These are phyloP conservation scores for Hypoxylon perforatum DNA, from an alignment of 495 filamentous ascomycete genomes.

Conservation along the genomic window DNA sequence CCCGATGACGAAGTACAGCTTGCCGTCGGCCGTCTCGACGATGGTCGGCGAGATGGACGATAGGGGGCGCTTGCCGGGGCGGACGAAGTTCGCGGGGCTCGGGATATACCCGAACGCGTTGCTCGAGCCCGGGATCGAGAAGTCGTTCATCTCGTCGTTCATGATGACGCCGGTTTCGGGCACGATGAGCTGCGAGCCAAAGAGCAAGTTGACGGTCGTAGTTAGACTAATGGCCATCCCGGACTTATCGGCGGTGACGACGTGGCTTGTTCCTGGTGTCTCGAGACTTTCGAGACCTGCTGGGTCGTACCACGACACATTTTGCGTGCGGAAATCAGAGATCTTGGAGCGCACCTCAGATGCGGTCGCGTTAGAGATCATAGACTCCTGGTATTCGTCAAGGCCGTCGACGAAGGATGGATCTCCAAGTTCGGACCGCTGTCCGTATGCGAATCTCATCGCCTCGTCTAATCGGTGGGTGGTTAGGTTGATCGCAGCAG, in stretches of 20 bases:
- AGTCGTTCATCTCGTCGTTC: conserved; percentile 97
- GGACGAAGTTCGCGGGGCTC: conserved; percentile 82
- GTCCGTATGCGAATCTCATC: conserved; percentile 82
- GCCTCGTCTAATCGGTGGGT: conserved; percentile 82
- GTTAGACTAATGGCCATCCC: conserved; percentile 76
- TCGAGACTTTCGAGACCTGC: conserved; percentile 68
- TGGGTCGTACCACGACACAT: conserved; percentile 74
- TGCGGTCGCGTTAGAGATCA: conserved; percentile 69
- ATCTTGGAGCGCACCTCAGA: conserved; percentile 72
- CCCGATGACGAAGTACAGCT: conserved; percentile 76
- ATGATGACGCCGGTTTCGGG: conserved; percentile 83
- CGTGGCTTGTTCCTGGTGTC: conserved; percentile 75
- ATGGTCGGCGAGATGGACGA: conserved; percentile 84
- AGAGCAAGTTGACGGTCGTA: conserved; percentile 81
- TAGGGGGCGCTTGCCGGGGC: conserved; percentile 82
- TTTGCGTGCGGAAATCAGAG: conserved; percentile 70
- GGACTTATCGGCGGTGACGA: conserved; percentile 70
- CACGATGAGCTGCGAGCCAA: conserved; percentile 77
- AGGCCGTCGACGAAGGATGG: conserved; percentile 74
- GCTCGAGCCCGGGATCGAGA: conserved; percentile 77
- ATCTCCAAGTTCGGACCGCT: conserved; percentile 74
- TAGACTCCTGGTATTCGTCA: conserved; percentile 69
- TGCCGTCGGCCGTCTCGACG: conserved; percentile 72
- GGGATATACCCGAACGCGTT: conserved; percentile 89
- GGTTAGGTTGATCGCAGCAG: conserved; percentile 67